Conservation (phyloP, 78 protist genomes). For the Dictyostelium firmibasis region DNA sequence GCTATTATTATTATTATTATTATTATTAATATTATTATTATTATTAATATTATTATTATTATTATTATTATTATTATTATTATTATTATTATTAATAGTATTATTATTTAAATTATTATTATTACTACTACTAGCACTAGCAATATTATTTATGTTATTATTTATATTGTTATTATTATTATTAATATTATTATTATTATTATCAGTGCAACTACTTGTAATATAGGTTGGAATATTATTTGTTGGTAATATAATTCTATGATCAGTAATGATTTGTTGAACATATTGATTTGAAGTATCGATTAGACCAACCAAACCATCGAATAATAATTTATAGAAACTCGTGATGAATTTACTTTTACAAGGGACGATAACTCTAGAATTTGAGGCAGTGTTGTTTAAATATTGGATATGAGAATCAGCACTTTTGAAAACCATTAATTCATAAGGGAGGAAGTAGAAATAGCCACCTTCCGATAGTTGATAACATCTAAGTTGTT, state of each 20-base stretch:
- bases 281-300: not conserved
- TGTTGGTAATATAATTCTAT: not conserved
- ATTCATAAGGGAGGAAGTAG: not conserved
- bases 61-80: no score
- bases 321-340: not conserved
- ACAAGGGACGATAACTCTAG: not conserved
- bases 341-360: not conserved
- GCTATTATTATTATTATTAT: no score
- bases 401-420: conserved; percentile 8
- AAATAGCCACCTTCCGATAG: not conserved
- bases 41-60: no score
- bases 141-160: no score
- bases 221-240: not conserved
- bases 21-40: no score
- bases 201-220: not conserved
- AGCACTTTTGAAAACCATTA: not conserved
- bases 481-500: not conserved
- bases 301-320: not conserved
- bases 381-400: not conserved
- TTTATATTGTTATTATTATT: no score
- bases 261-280: not conserved
- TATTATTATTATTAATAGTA: no score
- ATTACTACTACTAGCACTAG: no score
- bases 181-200: no score
- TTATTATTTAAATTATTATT: no score